Base-by-base conservation (phyloP, 768 basidiomycete genomes). In the Termitomyces sp. region DNA sequence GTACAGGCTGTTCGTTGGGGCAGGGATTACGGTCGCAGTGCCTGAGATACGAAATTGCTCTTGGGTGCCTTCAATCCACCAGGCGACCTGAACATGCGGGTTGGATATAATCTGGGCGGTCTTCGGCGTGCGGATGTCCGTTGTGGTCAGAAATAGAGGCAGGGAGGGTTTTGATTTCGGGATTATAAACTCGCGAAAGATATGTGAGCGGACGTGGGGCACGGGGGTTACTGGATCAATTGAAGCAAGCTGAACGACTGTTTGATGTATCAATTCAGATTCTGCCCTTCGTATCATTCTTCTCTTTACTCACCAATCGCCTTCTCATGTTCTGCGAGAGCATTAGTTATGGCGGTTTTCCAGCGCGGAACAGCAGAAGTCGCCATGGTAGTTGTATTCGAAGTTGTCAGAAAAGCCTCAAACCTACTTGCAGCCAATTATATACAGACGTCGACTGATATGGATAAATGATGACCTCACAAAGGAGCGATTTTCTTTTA, bases 21-120 rank as follows among this genome's bases (percentile, higher is more conserved):
- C 63, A 0, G 88, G 82, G 22, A 91, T 74, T 58, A 91, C 61
- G 66, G 74, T 76, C 22, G 80, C 82, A 14, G 68, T 69, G 1
- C 86, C 91, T 0, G 74, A 59, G 65, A 95, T 72, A 48, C 93
- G 85, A 67, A 86, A 92, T 65, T 95, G 92, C 66, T 90, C 85
- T 53, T 78, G 69, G 0, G 82, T 78, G 22, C 80, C 78, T 32
- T 80, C 76, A 53, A 86, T 79, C 89, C 90, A 94, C 85, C 88
- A 93, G 11, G 77, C 81, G 44, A 87, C 62, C 67, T 93, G 87
- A 59, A 86, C 79, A 44, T 74, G 68, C 10, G 77, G 66, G 56
- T 75, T 75, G 38, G 74, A 65, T 24, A 71, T 72, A 48, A 92
- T 71, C 62, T 92, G 85, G 1, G 69, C 48, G 35, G 82, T 77